Percentiles rank a stretch among this genome's conserved stretches.
Conservation (phyloP, 2,329 filamentous ascomycete genomes). For the Colletotrichum phormii region DNA sequence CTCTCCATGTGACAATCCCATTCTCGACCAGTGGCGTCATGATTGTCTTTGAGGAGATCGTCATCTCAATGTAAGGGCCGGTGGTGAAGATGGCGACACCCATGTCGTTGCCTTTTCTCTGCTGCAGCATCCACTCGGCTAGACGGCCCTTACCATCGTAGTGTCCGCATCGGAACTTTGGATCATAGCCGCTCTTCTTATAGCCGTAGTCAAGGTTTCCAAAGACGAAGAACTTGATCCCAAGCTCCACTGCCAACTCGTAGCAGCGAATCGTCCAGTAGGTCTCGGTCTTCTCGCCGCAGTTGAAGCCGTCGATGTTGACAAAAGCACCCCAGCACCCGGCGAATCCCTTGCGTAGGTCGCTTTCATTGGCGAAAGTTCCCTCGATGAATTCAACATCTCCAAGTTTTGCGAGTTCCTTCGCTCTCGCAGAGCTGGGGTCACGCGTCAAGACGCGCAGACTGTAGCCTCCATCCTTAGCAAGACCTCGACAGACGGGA, state of each 20-base stretch:
- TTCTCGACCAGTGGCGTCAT: slow-evolving; percentile 54
- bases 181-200: slow-evolving; percentile 60
- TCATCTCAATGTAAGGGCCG: slow-evolving; percentile 60
- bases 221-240: slow-evolving; percentile 57
- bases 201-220: slow-evolving; percentile 62
- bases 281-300: slow-evolving; percentile 63
- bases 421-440: slow-evolving; percentile 52
- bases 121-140: slow-evolving; percentile 56
- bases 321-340: slow-evolving; percentile 62
- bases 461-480: slow-evolving; percentile 54
- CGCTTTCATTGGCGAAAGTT: slow-evolving; percentile 57
- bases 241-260: slow-evolving; percentile 55
- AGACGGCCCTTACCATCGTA: slow-evolving; percentile 60
- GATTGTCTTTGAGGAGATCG: slow-evolving; percentile 48
- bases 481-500: slow-evolving; percentile 57
- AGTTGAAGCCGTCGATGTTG: slow-evolving; percentile 66
- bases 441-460: slow-evolving; percentile 62
- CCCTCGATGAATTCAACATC: slow-evolving; percentile 61
- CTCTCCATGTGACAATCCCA: slow-evolving; percentile 54
- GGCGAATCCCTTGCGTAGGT: slow-evolving; percentile 56
- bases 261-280: slow-evolving; percentile 59
- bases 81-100: slow-evolving; percentile 50
- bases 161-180: slow-evolving; percentile 58
- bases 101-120: slow-evolving; percentile 46
- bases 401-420: slow-evolving; percentile 51